Percentiles rank a stretch among this genome's conserved stretches.
phyloP scores from a whole-genome alignment of 164 flowering plant species.

The Buxus sempervirens region DNA sequence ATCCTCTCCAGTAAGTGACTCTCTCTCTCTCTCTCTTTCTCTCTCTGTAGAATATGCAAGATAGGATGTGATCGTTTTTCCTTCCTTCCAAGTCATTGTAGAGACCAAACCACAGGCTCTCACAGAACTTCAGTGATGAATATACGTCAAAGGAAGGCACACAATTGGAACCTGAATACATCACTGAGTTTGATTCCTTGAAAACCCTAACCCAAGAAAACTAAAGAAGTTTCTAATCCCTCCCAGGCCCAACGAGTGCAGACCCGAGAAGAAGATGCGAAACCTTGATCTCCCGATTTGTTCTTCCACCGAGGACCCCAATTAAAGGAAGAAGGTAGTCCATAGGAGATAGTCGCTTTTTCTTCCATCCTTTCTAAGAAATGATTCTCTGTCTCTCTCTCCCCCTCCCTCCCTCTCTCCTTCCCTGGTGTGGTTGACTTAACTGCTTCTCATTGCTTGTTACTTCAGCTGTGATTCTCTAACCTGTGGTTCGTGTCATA shows the following conservation, averaged over 20 bases:
- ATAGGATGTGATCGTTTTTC: slow-evolving; percentile 49
- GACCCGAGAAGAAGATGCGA: slow-evolving; percentile 56
- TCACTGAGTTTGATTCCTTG: slow-evolving; percentile 57
- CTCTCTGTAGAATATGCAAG: background rate
- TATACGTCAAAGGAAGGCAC: background rate
- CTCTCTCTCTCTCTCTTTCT: background rate
- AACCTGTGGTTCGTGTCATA: too few species aligned
- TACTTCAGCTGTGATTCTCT: too few species aligned
- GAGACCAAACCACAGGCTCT: slow-evolving; percentile 18
- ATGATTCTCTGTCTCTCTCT: too few species aligned
- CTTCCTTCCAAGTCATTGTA: slow-evolving; percentile 29
- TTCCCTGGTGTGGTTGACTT: too few species aligned
- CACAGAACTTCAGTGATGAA: slow-evolving; percentile 6
- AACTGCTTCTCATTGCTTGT: too few species aligned
- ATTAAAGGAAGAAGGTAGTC: too few species aligned
- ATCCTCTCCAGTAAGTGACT: too few species aligned
- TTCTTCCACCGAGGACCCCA: slow-evolving; percentile 15
- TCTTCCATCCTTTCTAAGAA: too few species aligned
- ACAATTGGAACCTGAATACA: slow-evolving; percentile 21
- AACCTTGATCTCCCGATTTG: slow-evolving; percentile 44
- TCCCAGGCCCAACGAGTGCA: slow-evolving; percentile 51
- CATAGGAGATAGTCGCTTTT: too few species aligned
- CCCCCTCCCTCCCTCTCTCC: too few species aligned
- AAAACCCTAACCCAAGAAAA: slow-evolving; percentile 25
- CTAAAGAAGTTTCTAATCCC: slow-evolving; percentile 37